Evolutionary conservation across 2,329 filamentous ascomycete species (phyloP), one percentile per base, ranked within the genome.

Genomic region (Diaporthe nobilis): DNA sequence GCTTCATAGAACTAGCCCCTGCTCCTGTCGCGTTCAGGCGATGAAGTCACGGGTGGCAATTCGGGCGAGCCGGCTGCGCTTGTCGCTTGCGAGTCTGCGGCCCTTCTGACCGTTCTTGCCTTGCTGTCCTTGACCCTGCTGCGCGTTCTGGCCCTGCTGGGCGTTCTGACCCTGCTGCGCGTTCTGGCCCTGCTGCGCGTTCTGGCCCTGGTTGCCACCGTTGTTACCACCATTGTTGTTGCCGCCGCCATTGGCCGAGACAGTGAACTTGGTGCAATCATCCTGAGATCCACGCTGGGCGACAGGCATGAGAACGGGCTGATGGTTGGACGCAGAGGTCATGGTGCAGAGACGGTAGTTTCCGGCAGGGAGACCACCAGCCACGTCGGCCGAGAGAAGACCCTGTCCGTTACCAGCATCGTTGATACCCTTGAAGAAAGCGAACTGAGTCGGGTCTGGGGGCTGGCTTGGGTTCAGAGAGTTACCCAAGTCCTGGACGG

Each of bases 401-500:
- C 83, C 83, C 6, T 83, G 75, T 25, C 81, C 81, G 71, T 85
- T 81, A 9, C 81, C 81, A 53, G 77, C 77, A 73, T 82, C 82
- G 77, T 83, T 83, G 76, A 84, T 82, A 72, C 82, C 82, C 76
- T 84, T 83, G 79, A 84, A 84, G 78, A 83, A 83, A 34, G 77
- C 80, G 44, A 75, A 92, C 80, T 87, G 83, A 42, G 81, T 83
- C 44, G 91, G 85, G 77, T 92, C 87, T 8, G 90, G 86, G 42
- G 91, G 87, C 25, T 81, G 79, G 13, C 80, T 85, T 10, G 90
- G 90, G 81, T 88, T 90, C 78, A 89, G 80, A n/a, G 81, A 83
- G 80, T 82, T 83, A 65, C 90, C 90, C 68, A 90, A 84, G 77
- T 90, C 85, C 82, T 92, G 91, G 60, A 92, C 84, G 31, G 88